Conservation (phyloP, 1,284 basidiomycete species). For the Melanopsichium pennsylvanicum region DNA sequence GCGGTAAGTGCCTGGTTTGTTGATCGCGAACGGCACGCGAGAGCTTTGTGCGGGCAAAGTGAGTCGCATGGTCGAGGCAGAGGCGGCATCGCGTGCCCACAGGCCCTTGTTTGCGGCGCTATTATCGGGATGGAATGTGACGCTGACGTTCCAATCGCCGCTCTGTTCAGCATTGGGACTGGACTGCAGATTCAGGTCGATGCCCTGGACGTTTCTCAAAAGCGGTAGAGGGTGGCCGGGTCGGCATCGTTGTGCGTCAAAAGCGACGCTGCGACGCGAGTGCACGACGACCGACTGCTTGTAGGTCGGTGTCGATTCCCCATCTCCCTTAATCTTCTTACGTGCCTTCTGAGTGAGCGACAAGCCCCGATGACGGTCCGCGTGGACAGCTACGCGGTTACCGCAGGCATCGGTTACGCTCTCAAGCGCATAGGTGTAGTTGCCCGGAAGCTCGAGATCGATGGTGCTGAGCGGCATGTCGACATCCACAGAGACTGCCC, state of each 20-base stretch:
- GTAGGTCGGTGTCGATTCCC: conserved; percentile 1
- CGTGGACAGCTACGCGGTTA: conserved; percentile 35
- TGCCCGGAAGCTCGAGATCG: conserved; percentile 48
- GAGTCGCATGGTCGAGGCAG: conserved; percentile 33
- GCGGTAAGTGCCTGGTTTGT: conserved; percentile 80
- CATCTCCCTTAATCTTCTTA: conserved; percentile 32
- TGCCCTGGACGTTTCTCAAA: conserved; percentile 69
- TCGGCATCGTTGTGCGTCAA: conserved; percentile 74
- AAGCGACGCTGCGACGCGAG: conserved; percentile 77
- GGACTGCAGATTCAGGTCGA: conserved; percentile 32
- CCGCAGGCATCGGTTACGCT: conserved; percentile 61
- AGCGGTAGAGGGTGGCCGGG: conserved; percentile 78
- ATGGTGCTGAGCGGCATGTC: conserved; percentile 54
- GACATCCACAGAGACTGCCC: conserved; percentile 47
- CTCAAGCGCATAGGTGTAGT: conserved; percentile 52
- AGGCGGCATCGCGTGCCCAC: conserved; percentile 25
- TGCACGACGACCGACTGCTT: conserved; percentile 75
- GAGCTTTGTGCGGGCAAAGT: conserved; percentile 20
- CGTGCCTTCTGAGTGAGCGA: conserved; percentile 37
- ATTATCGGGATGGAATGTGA: conserved; percentile 46
- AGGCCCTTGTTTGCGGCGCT: conserved; percentile 36
- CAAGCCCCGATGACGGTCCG: conserved; percentile 5
- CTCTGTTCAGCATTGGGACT: conserved; percentile 16
- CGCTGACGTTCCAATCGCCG: conserved; percentile 33
- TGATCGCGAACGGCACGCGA: conserved; percentile 19